phyloP scores from a whole-genome alignment of 1,284 basidiomycete species.

The Erythrobasidium hasegawianum region DNA sequence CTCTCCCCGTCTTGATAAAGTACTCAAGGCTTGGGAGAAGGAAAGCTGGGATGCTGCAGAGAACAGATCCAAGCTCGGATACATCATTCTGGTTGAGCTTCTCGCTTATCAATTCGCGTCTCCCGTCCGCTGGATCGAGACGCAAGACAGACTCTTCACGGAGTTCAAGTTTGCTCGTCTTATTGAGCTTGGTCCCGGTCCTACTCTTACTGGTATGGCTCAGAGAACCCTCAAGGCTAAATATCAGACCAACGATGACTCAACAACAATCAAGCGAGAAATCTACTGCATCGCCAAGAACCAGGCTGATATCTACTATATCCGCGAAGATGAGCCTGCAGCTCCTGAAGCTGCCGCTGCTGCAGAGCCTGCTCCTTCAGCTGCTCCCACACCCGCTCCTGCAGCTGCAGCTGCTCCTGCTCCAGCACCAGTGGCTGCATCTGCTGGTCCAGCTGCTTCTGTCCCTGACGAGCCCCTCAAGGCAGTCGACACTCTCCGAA shows the following conservation, averaged over 20 bases:
- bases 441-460: conserved; percentile 61
- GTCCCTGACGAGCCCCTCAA: conserved; percentile 88
- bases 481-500: conserved; percentile 80
- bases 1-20: conserved; percentile 70
- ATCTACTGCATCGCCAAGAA: conserved; percentile 95
- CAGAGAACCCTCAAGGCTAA: conserved; percentile 90
- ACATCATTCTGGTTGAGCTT: conserved; percentile 91
- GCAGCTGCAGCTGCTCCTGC: conserved; percentile 54
- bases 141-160: conserved; percentile 88
- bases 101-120: conserved; percentile 87
- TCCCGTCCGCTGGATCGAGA: conserved; percentile 97
- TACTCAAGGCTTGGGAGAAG: conserved; percentile 87
- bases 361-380: conserved; percentile 45
- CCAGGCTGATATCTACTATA: conserved; percentile 94
- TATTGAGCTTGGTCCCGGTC: conserved; percentile 92
- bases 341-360: conserved; percentile 55
- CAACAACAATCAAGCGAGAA: conserved; percentile 69
- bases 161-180: conserved; percentile 88
- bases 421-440: conserved; percentile 54
- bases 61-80: conserved; percentile 86
- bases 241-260: conserved; percentile 86
- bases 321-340: conserved; percentile 79
- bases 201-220: conserved; percentile 95
- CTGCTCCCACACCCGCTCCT: conserved; percentile 52
- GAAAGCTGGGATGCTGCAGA: conserved; percentile 79